phyloP scores from a whole-genome alignment of 2,329 filamentous ascomycete genomes.

The Neonectria sp. region DNA sequence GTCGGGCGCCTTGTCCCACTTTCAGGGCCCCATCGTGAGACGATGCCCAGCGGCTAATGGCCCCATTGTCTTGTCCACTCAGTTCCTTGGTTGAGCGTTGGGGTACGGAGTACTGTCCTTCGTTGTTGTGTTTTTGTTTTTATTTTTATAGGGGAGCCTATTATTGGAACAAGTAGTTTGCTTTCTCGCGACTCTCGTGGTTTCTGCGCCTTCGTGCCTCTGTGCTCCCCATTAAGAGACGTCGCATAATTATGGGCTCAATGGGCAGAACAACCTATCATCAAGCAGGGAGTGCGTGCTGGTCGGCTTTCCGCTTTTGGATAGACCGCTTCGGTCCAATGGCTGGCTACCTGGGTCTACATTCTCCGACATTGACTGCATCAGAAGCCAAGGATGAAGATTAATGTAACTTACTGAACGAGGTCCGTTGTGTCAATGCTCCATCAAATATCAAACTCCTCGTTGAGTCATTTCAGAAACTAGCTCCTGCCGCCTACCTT shows the following conservation, averaged over 20 bases:
- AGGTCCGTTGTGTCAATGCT: neutral
- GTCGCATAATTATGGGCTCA: neutral
- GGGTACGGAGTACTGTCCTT: neutral
- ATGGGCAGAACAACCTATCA: neutral
- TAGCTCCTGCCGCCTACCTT: neutral
- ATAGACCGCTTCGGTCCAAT: neutral
- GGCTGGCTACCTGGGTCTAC: neutral
- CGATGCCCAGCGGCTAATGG: slow-evolving; percentile 36
- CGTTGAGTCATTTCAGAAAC: neutral
- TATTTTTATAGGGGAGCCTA: neutral
- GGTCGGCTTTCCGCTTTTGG: neutral
- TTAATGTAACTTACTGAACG: neutral
- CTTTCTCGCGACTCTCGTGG: neutral
- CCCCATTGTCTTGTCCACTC: slow-evolving; percentile 5
- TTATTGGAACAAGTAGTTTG: neutral
- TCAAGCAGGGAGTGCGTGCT: neutral
- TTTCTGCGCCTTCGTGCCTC: neutral
- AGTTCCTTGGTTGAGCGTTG: neutral
- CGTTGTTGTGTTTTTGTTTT: neutral
- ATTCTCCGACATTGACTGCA: neutral
- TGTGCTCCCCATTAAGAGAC: neutral
- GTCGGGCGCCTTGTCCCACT: slow-evolving; percentile 31
- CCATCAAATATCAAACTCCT: neutral
- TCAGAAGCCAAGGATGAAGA: neutral
- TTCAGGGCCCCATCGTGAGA: slow-evolving; percentile 8